Conservation (phyloP, 176 grass and related monocot genomes). For the Oryza nivara region DNA sequence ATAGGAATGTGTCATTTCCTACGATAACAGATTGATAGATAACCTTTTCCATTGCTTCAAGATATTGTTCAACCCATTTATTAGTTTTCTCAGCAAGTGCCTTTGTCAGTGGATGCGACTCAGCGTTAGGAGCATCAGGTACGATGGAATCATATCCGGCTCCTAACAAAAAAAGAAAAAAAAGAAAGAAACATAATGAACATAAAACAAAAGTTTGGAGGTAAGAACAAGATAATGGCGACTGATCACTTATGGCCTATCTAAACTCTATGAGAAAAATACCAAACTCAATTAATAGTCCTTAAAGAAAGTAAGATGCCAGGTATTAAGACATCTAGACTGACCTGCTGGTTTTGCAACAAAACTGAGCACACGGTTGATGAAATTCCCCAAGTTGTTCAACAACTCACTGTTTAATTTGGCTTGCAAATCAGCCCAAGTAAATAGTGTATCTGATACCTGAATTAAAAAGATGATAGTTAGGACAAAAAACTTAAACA, state of each 20-base stretch:
- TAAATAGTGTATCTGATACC: constrained; percentile 94
- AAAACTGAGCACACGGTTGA: constrained; percentile 92
- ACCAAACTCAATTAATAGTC: constrained; percentile 22
- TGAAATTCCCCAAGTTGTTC: constrained; percentile 91
- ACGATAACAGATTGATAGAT: constrained; percentile 29
- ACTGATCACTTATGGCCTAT: constrained; percentile 15
- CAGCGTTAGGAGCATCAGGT: constrained; percentile 63
- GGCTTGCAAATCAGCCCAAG: constrained; percentile 91
- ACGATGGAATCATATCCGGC: constrained; percentile 73
- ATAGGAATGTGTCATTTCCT: constrained; percentile 18
- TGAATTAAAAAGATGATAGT: constrained; percentile 40
- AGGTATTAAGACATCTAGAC: constrained; percentile 41
- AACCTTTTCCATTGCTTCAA: constrained; percentile 94
- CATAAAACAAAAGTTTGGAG: background rate
- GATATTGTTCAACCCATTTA: constrained; percentile 87
- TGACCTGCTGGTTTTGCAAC: constrained; percentile 84
- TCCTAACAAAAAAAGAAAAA: constrained; percentile 52
- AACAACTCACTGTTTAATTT: constrained; percentile 86
- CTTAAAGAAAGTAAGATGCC: background rate
- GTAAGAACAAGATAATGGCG: constrained; percentile 24
- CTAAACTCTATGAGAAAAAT: constrained; percentile 25
- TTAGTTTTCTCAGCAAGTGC: constrained; percentile 64
- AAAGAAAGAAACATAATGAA: constrained; percentile 20
- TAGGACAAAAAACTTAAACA: constrained; percentile 34
- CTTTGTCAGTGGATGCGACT: constrained; percentile 62